Evolutionary conservation across 257 asterid species (phyloP).

Genomic region (Phtheirospermum japonicum): DNA sequence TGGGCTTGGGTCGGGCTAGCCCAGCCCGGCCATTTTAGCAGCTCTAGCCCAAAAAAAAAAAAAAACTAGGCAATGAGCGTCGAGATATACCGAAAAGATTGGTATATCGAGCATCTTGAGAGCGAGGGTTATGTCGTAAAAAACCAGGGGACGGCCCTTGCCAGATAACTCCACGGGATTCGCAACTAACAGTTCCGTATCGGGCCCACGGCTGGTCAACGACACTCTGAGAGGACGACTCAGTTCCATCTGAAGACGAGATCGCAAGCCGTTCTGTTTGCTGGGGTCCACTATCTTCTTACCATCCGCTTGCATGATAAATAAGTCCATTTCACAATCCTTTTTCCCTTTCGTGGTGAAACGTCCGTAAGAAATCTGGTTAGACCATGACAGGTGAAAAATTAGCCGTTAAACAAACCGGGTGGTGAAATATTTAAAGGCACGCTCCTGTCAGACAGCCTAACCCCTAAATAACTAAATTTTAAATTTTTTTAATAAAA

Average conservation of each 20-base stretch:
- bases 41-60: background rate
- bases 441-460: too few relatives aligned
- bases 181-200: conserved; percentile 75
- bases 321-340: conserved; percentile 77
- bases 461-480: too few relatives aligned
- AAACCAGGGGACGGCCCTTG: conserved; percentile 83
- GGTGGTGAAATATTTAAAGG: background rate
- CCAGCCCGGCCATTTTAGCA: too few relatives aligned
- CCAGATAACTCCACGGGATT: conserved; percentile 87
- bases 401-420: background rate
- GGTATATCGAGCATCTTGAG: conserved; percentile 72
- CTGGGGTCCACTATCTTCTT: conserved; percentile 72
- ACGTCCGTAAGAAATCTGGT: conserved; percentile 84
- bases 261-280: conserved; percentile 50
- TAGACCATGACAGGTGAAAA: background rate
- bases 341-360: conserved; percentile 47
- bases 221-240: conserved; percentile 80
- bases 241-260: conserved; percentile 71
- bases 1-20: too few relatives aligned
- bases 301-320: conserved; percentile 81
- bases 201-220: conserved; percentile 80
- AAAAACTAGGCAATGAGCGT: background rate
- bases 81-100: conserved; percentile 65
- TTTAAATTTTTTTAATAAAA: too few relatives aligned
- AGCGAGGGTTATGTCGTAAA: conserved; percentile 79